Evolutionary conservation across 2,329 filamentous ascomycete genomes (phyloP), one percentile per base, ranked within the genome.

Genomic region (Chalara sp.): DNA sequence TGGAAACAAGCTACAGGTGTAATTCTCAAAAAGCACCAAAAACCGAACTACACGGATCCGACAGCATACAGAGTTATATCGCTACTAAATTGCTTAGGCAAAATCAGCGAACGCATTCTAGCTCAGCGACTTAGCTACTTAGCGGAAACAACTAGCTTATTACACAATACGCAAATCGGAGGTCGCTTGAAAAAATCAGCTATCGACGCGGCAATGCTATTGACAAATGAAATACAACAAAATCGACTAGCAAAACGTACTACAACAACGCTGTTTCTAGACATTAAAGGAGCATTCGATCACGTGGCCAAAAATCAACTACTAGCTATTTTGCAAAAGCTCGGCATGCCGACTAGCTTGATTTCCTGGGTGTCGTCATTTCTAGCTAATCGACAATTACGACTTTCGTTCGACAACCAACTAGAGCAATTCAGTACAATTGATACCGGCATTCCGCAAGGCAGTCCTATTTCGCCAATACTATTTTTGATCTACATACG

Each of bases 141-240:
- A 42, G 44, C 39, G 6, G 31, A 51, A 44, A 51, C 44, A 30
- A 51, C n/a, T 30, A 32, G 28, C 12, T 40, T 51, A 32, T 29
- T 51, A 29, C 45, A 47, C 33, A 31, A 11, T 47, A 37, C n/a
- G 13, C 21, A 47, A 47, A 47, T 47, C 1, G 32, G 33, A 40
- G 43, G 48, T 11, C n/a, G 43, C 11, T 28, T 46, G 31, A 50
- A 50, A 35, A 51, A 51, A 47, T 51, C 49, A n/a, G 44, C 49
- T 47, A 51, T 51, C 13, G 49, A 51, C 33, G 2, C 29, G 5
- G 37, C 28, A 2, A 10, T 48, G 13, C 35, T 41, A 12, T 6
- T 48, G 30, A 30, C 3, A 5, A 41, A 5, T 11, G n/a, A 48
- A 32, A 32, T 48, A 6, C 6, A 48, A 30, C 40, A 28, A 31